Conservation (phyloP, 192 early-diverging fungal species). For the Linnemannia exigua region DNA sequence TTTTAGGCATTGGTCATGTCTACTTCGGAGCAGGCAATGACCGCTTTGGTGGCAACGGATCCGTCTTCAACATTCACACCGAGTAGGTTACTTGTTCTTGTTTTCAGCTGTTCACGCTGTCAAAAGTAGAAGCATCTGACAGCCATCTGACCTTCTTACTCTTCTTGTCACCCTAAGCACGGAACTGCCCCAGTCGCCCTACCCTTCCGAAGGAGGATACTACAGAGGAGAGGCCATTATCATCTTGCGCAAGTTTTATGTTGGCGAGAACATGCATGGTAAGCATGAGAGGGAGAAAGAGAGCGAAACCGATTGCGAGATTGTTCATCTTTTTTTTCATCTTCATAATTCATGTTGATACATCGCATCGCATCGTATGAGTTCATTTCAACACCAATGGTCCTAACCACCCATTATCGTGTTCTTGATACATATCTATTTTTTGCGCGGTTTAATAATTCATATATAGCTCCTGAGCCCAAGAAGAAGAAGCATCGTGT, state of each 20-base stretch:
- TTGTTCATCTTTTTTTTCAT: not conserved
- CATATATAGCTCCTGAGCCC: conserved; percentile 81
- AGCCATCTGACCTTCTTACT: not conserved
- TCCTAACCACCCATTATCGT: not conserved
- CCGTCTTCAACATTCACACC: conserved; percentile 81
- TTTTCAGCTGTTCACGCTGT: not conserved
- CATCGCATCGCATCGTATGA: not conserved
- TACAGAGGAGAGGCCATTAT: conserved; percentile 87
- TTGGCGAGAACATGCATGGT: conserved; percentile 92
- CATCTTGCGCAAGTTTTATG: conserved; percentile 91
- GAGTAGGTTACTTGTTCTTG: conserved; percentile 67
- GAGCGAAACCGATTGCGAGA: not conserved
- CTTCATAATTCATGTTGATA: not conserved
- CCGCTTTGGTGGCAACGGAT: conserved; percentile 97
- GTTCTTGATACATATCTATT: not conserved
- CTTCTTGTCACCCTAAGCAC: conserved; percentile 12
- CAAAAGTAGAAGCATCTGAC: not conserved
- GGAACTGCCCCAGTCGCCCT: conserved; percentile 61
- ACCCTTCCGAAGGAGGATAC: conserved; percentile 77
- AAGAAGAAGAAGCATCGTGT: conserved; percentile 89
- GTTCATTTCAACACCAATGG: not conserved
- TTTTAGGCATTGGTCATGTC: conserved; percentile 80
- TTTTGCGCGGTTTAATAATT: not conserved
- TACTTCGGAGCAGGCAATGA: conserved; percentile 95
- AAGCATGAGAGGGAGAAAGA: too few relatives aligned